phyloP scores from a whole-genome alignment of 139 green algal species.

The Coelastrella sp. region DNA sequence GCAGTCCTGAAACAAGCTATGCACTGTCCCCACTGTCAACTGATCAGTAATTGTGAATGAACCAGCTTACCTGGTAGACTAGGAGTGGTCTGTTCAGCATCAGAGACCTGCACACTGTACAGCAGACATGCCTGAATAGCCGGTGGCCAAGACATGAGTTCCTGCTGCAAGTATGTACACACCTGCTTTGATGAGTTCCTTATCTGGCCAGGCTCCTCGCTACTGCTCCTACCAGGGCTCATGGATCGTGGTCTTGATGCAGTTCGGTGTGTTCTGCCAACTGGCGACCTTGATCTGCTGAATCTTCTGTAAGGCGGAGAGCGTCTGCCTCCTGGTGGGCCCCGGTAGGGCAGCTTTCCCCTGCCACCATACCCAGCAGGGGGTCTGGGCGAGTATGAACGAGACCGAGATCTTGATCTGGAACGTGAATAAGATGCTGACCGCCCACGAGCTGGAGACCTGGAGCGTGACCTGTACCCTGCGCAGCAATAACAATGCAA shows the following conservation, averaged over 20 bases:
- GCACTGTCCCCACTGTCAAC: background rate
- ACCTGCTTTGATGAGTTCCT: constrained; percentile 4
- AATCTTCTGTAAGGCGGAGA: background rate
- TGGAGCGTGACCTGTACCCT: constrained; percentile 11
- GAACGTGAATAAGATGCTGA: background rate
- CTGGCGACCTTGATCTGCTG: background rate
- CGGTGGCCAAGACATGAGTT: background rate
- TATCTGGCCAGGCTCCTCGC: constrained; percentile 31
- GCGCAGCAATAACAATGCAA: background rate
- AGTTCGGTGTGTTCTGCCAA: background rate
- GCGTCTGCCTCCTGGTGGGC: background rate
- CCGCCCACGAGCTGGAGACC: background rate
- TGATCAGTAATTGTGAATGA: background rate
- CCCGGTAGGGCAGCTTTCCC: background rate
- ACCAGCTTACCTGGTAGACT: background rate
- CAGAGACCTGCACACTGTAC: background rate
- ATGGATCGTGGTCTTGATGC: background rate
- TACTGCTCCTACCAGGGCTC: background rate
- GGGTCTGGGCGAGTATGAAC: background rate
- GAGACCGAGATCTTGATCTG: background rate
- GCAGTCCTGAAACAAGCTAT: background rate
- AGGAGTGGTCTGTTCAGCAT: background rate
- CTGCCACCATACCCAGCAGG: background rate
- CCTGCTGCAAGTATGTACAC: background rate
- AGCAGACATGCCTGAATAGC: background rate